A percentile compares a stretch with the other conserved stretches of the same genome.
Conservation (phyloP, 352 stramenopile species). For the Phytophthora aleatoria region DNA sequence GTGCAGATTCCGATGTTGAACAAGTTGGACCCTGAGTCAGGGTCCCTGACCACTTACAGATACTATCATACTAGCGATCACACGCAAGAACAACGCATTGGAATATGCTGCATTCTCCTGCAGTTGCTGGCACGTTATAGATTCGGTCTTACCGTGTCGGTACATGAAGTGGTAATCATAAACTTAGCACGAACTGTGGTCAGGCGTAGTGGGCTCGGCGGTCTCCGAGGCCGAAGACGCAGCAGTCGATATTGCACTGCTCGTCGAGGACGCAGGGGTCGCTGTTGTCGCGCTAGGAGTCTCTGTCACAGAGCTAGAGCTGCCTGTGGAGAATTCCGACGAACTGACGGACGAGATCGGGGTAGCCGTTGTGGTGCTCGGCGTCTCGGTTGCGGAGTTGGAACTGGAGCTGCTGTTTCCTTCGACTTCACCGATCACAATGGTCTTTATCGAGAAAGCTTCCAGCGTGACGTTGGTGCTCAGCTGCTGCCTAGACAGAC, state of each 20-base stretch:
- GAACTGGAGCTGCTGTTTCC: conserved; percentile 23
- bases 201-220: conserved; percentile 24
- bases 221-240: conserved; percentile 10
- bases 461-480: conserved; percentile 42
- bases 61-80: too few relatives aligned
- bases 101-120: too few relatives aligned
- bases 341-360: conserved; percentile 1
- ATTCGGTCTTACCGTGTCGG: too few relatives aligned
- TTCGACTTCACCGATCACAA: conserved; percentile 43
- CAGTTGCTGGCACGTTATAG: neutral
- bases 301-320: conserved; percentile 17
- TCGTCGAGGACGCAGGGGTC: neutral
- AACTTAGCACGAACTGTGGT: conserved; percentile 28
- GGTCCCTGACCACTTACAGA: too few relatives aligned
- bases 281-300: conserved; percentile 5
- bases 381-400: conserved; percentile 14
- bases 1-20: neutral
- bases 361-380: conserved; percentile 9
- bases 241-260: neutral
- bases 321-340: conserved; percentile 2
- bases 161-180: too few relatives aligned
- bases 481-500: conserved; percentile 41
- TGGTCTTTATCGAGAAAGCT: conserved; percentile 54
- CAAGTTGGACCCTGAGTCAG: neutral
- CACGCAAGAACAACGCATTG: too few relatives aligned